phyloP scores from a whole-genome alignment of 352 stramenopile genomes.

The Phytophthora macrochlamydospora region DNA sequence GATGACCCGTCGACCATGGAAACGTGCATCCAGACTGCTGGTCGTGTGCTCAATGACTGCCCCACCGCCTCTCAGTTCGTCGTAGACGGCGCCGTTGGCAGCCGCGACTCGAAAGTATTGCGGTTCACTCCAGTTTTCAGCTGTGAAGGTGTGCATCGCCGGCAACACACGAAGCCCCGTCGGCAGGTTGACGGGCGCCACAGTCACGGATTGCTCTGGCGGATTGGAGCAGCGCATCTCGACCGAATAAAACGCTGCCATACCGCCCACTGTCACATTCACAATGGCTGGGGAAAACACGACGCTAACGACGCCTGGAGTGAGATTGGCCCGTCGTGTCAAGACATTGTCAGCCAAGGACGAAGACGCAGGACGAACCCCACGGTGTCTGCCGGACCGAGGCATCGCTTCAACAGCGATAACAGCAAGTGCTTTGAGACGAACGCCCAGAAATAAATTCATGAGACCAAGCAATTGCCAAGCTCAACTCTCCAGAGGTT shows the following conservation, averaged over 20 bases:
- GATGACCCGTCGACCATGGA: constrained; percentile 45
- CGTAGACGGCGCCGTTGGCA: constrained; percentile 27
- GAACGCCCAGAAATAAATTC: neutral
- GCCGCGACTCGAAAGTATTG: constrained; percentile 60
- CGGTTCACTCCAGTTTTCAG: constrained; percentile 49
- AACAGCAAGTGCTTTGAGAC: neutral
- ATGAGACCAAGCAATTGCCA: constrained; percentile 1
- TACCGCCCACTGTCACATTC: constrained; percentile 46
- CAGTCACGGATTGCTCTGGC: constrained; percentile 50
- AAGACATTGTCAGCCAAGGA: constrained; percentile 4
- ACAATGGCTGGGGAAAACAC: constrained; percentile 42
- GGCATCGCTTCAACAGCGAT: neutral
- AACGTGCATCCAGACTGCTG: constrained; percentile 53
- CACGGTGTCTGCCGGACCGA: constrained; percentile 4
- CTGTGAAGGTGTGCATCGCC: constrained; percentile 50
- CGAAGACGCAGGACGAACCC: neutral
- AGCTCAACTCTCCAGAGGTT: constrained; percentile 17
- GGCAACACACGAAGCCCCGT: constrained; percentile 57
- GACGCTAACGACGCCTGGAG: constrained; percentile 38
- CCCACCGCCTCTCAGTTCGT: constrained; percentile 28
- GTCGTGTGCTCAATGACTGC: constrained; percentile 53
- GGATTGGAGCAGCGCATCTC: constrained; percentile 39
- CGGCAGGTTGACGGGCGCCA: constrained; percentile 51
- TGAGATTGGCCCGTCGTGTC: constrained; percentile 21
- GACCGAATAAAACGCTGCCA: constrained; percentile 61